phyloP scores from a whole-genome alignment of 805 yeast genomes.

The Pichia paraexigua region DNA sequence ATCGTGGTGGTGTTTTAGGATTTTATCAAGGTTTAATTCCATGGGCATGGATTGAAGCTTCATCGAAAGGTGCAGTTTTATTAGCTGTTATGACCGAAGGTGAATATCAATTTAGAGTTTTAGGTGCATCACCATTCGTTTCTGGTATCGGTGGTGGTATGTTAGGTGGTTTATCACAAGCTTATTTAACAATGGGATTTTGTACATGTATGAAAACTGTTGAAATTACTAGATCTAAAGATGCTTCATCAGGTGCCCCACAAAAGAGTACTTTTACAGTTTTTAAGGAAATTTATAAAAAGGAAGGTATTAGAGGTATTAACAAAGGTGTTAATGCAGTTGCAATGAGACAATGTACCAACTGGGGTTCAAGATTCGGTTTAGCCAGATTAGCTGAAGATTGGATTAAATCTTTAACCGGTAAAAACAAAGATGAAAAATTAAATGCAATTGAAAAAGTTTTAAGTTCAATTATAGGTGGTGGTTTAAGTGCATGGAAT shows the following conservation, averaged over 20 bases:
- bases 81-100: constrained; percentile 89
- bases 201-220: constrained; percentile 99
- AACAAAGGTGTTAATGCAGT: constrained; percentile 98
- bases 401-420: constrained; percentile 55
- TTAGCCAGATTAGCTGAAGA: constrained; percentile 88
- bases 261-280: constrained; percentile 77
- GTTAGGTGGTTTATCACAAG: constrained; percentile 93
- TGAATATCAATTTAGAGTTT: constrained; percentile 61
- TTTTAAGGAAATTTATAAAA: constrained; percentile 72
- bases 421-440: constrained; percentile 47
- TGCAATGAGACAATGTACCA: constrained; percentile 97
- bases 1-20: constrained; percentile 87
- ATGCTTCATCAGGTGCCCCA: constrained; percentile 54
- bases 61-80: constrained; percentile 97
- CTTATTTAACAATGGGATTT: constrained; percentile 94
- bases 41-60: constrained; percentile 99
- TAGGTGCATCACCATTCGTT: constrained; percentile 64
- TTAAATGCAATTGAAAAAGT: constrained; percentile 76
- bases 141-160: constrained; percentile 96
- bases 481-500: constrained; percentile 97
- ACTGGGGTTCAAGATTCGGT: constrained; percentile 98
- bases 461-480: constrained; percentile 82
- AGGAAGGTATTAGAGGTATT: constrained; percentile 90
- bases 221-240: constrained; percentile 88
- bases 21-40: constrained; percentile 97